A percentile compares a stretch with the other conserved stretches of the same genome.
These are phyloP conservation scores for Solanum pimpinellifolium DNA, from an alignment of 257 asterid species.

Conservation along the genomic window DNA sequence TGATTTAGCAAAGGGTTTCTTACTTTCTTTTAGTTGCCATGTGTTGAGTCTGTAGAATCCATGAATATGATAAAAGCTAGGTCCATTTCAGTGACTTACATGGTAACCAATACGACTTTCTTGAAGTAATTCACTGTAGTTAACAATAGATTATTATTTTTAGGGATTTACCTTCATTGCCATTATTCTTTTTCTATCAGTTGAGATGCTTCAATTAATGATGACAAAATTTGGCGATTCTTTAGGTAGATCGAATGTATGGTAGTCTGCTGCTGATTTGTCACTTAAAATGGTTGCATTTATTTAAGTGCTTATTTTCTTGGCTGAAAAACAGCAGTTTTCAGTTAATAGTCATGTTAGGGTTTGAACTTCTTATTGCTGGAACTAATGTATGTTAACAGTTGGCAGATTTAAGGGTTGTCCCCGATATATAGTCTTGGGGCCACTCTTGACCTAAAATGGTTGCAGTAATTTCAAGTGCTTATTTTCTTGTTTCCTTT, in stretches of 20 bases:
- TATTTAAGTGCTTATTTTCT: neutral
- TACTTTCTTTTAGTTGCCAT: neutral
- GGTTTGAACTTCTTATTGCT: neutral
- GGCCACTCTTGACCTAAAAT: neutral
- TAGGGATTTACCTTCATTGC: neutral
- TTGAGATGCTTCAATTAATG: neutral
- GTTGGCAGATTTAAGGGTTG: neutral
- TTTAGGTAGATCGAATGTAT: neutral
- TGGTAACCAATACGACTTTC: neutral
- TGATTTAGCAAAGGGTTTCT: neutral
- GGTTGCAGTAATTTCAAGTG: neutral
- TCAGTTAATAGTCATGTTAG: neutral
- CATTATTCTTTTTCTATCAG: neutral
- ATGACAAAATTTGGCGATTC: neutral
- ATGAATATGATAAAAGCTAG: neutral
- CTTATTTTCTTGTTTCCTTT: neutral
- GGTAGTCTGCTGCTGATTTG: neutral
- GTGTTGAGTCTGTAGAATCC: neutral
- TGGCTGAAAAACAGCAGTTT: neutral
- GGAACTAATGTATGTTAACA: neutral
- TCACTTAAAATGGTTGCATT: neutral
- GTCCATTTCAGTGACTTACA: neutral
- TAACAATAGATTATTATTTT: neutral
- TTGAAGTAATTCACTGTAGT: neutral
- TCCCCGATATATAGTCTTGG: neutral